Evolutionary conservation across 2,329 filamentous ascomycete genomes (phyloP).

Genomic region (Karstenula rhodostoma): DNA sequence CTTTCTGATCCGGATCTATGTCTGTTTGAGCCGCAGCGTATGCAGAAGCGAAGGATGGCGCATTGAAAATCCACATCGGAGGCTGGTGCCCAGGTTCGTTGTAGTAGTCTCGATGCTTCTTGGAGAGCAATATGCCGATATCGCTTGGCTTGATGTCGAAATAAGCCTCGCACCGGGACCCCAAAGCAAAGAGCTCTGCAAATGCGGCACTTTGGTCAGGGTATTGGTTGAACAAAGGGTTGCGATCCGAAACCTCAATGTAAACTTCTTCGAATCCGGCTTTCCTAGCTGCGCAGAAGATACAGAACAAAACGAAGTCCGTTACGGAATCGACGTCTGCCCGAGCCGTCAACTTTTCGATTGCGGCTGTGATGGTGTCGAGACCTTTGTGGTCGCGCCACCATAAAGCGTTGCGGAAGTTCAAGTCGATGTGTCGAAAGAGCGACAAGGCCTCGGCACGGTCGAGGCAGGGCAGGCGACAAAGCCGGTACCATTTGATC

Average conservation of each 20-base stretch:
- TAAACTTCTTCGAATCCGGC: conserved; percentile 69
- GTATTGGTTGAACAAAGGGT: conserved; percentile 67
- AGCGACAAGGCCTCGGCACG: conserved; percentile 35
- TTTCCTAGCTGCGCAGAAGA: conserved; percentile 66
- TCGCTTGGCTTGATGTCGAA: conserved; percentile 61
- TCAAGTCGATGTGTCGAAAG: conserved; percentile 42
- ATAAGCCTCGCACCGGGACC: conserved; percentile 69
- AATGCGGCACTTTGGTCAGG: conserved; percentile 71
- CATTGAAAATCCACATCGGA: conserved; percentile 60
- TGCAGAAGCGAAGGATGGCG: conserved; percentile 58
- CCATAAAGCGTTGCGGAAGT: conserved; percentile 40
- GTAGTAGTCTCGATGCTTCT: conserved; percentile 54
- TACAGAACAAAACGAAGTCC: conserved; percentile 64
- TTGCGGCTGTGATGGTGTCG: conserved; percentile 39
- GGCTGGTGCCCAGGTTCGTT: conserved; percentile 54
- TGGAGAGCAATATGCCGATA: conserved; percentile 45
- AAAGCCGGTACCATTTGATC: conserved; percentile 48
- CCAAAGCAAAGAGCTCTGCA: conserved; percentile 69
- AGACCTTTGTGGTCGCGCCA: conserved; percentile 39
- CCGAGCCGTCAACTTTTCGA: conserved; percentile 34
- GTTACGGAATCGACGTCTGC: conserved; percentile 43
- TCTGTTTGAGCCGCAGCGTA: conserved; percentile 63
- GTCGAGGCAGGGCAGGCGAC: conserved; percentile 33
- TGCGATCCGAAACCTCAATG: conserved; percentile 68
- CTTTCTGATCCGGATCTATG: conserved; percentile 57